Evolutionary conservation across 768 basidiomycete species (phyloP), one percentile per base, ranked within the genome.

Genomic region (Rickenella mellea): DNA sequence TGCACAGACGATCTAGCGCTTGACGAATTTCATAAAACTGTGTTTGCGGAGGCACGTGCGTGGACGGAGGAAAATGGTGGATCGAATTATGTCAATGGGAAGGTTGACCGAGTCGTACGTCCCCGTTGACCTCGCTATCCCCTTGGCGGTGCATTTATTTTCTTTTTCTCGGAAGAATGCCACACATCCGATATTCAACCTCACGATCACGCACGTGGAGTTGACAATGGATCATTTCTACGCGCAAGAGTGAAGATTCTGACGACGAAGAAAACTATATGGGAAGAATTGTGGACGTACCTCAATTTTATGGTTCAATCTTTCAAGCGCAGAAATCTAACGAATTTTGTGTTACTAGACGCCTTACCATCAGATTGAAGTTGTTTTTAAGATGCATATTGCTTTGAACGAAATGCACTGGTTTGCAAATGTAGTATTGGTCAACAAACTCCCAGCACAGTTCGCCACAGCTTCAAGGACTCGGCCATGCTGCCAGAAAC

Each of bases 181-280:
- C 5, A 84, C 83, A 0, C 83, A 86, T 46, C 87, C 87, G 0
- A 47, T 89, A 11, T 82, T 87, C 60, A 85, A 87, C 48, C 59
- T 90, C 37, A 80, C 84, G 0, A 64, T 77, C 3, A 77, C 84
- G 0, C 77, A 88, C 48, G 59, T 74, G 3, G 73, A 81, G 48
- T 71, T 55, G 0, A 70, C 89, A 15, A 78, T 89, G 75, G 63
- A 69, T 9, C 67, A 84, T 58, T 89, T 88, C 53, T 89, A 89
- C 57, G 63, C 67, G 2, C 84, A 87, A 47, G 33, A 36, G 33
- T 36, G n/a, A n/a, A n/a, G n/a, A n/a, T n/a, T n/a, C n/a, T n/a
- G n/a, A n/a, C n/a, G n/a, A n/a, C n/a, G n/a, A n/a, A n/a, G n/a
- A n/a, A n/a, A n/a, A n/a, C n/a, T n/a, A n/a, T n/a, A n/a, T n/a